Conservation (phyloP, 2,329 filamentous ascomycete genomes). For the Aureobasidium mangrovei region DNA sequence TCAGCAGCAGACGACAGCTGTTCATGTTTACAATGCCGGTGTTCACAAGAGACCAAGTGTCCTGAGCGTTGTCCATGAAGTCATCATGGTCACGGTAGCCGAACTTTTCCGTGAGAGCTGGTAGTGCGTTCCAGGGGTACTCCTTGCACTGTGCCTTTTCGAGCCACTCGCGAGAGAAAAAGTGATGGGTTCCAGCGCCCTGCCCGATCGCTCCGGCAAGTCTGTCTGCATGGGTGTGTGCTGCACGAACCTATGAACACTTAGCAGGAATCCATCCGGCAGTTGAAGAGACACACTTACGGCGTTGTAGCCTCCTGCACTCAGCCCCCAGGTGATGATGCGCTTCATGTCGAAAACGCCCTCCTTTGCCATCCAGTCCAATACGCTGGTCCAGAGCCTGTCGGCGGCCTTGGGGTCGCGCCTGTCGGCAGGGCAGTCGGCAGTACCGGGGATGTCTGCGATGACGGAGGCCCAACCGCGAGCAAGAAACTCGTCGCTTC, state of each 20-base stretch:
- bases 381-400: constrained; percentile 52
- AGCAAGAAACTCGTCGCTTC: constrained; percentile 52
- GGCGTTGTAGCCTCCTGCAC: constrained; percentile 60
- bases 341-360: constrained; percentile 47
- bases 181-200: constrained; percentile 55
- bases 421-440: constrained; percentile 57
- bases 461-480: constrained; percentile 55
- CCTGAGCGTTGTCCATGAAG: constrained; percentile 31
- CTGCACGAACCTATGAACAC: constrained; percentile 38
- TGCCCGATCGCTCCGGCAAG: constrained; percentile 53
- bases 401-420: constrained; percentile 52
- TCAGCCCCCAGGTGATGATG: constrained; percentile 56
- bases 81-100: constrained; percentile 21
- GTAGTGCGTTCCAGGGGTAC: constrained; percentile 35
- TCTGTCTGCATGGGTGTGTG: constrained; percentile 52
- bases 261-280: background rate
- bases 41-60: constrained; percentile 55
- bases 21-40: constrained; percentile 46
- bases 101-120: constrained; percentile 50
- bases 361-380: constrained; percentile 50
- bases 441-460: constrained; percentile 56
- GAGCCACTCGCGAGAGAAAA: constrained; percentile 52
- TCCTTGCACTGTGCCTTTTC: constrained; percentile 55
- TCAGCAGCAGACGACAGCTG: constrained; percentile 49
- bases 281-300: constrained; percentile 24